Evolutionary conservation across 345 rosid species (phyloP).

Genomic region (Pugionium dolabratum): DNA sequence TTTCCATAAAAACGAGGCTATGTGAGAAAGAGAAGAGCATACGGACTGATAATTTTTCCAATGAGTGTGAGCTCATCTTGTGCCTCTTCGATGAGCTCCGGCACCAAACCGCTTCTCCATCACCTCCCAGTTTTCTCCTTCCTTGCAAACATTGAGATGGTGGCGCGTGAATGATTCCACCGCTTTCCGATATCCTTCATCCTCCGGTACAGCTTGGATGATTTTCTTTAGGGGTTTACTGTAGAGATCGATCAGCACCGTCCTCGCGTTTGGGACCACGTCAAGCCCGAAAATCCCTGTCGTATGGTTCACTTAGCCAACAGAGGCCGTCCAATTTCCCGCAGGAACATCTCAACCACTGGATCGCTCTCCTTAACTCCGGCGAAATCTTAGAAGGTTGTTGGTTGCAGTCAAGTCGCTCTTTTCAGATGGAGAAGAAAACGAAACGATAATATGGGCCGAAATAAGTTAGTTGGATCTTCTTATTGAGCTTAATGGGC

Average conservation of each 20-base stretch:
- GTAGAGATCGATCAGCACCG: conserved; percentile 74
- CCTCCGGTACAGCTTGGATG: conserved; percentile 92
- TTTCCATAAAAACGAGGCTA: background rate
- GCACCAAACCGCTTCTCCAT: conserved; percentile 85
- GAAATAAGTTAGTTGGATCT: background rate
- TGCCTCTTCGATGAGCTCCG: conserved; percentile 98
- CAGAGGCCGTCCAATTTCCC: conserved; percentile 84
- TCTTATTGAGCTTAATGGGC: background rate
- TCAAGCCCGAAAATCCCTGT: conserved; percentile 96
- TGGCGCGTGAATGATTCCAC: conserved; percentile 88
- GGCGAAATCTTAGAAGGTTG: conserved; percentile 32
- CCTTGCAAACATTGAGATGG: conserved; percentile 71
- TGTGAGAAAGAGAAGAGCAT: background rate
- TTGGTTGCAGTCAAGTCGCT: conserved; percentile 24
- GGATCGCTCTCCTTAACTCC: conserved; percentile 30
- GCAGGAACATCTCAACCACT: conserved; percentile 60
- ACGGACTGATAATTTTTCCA: conserved; percentile 87
- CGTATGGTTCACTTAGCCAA: conserved; percentile 88
- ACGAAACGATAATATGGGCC: background rate
- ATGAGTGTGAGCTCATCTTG: conserved; percentile 90
- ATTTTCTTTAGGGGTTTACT: conserved; percentile 90
- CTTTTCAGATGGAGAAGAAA: conserved; percentile 14
- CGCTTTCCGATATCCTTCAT: conserved; percentile 93
- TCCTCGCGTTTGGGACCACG: conserved; percentile 91
- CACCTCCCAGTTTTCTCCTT: conserved; percentile 84